phyloP scores from a whole-genome alignment of 768 basidiomycete genomes.

The Pleurotus tuoliensis region DNA sequence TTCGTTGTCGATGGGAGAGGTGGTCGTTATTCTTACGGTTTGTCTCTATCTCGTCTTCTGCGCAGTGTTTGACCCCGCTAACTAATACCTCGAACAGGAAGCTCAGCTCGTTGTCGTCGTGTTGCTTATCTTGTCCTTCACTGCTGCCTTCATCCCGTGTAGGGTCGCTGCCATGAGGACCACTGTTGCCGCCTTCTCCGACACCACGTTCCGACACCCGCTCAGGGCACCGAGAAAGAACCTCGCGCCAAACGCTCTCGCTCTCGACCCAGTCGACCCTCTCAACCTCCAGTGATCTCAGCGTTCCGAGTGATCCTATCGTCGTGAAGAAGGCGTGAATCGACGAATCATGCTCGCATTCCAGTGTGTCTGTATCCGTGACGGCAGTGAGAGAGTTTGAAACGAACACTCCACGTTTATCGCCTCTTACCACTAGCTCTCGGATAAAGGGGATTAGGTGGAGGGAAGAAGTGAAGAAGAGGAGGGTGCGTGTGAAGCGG shows the following conservation, averaged over 20 bases:
- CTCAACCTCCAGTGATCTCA: background rate
- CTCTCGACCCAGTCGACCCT: background rate
- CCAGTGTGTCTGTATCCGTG: too few species aligned
- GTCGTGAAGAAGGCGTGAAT: background rate
- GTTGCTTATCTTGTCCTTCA: background rate
- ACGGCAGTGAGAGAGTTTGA: too few species aligned
- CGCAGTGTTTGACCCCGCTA: too few species aligned
- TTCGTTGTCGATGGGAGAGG: too few species aligned
- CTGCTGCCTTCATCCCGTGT: too few species aligned
- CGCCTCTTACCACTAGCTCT: constrained; percentile 1
- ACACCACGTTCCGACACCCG: too few species aligned
- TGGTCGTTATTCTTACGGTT: too few species aligned
- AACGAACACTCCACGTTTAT: background rate
- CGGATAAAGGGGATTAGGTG: background rate
- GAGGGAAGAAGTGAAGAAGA: background rate
- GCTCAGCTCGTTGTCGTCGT: background rate
- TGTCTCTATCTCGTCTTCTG: too few species aligned
- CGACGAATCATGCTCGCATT: background rate
- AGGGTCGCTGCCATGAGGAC: too few species aligned
- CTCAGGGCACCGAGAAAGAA: too few species aligned
- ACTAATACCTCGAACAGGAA: background rate
- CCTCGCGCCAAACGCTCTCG: background rate
- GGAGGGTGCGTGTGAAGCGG: too few species aligned
- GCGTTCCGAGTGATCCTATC: background rate
- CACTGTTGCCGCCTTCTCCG: too few species aligned